A percentile compares a stretch with the other conserved stretches of the same genome.
phyloP scores from a whole-genome alignment of 106 monocot genomes.

The Posidonia australis region DNA sequence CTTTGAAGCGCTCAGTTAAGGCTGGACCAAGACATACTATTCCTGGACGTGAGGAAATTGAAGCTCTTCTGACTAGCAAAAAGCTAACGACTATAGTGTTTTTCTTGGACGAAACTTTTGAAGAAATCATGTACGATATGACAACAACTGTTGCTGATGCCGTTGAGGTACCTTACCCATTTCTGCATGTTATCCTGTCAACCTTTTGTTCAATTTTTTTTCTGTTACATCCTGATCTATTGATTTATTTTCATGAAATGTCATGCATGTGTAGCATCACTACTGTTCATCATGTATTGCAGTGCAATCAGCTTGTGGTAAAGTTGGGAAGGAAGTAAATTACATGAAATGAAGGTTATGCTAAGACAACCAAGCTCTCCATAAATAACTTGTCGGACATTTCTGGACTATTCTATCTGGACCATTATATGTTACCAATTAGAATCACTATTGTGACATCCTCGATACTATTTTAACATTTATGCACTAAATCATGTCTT shows the following conservation, averaged over 20 bases:
- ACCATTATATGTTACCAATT: no score
- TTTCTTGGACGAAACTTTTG: conserved; percentile 98
- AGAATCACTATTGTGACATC: no score
- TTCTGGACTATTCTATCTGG: no score
- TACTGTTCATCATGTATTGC: no score
- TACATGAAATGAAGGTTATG: no score
- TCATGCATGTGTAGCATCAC: background rate
- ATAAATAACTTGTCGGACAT: no score
- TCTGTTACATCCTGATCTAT: background rate
- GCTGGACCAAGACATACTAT: conserved; percentile 67
- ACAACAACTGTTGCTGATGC: conserved; percentile 96
- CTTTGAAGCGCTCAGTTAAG: conserved; percentile 75
- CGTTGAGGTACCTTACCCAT: conserved; percentile 53
- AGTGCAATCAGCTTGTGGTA: no score
- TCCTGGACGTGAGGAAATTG: conserved; percentile 93
- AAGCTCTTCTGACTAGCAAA: conserved; percentile 67
- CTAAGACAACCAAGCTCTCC: no score
- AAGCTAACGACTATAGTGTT: conserved; percentile 97
- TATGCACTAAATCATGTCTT: no score
- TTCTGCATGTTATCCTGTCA: conserved; percentile 3
- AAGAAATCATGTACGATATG: conserved; percentile 99
- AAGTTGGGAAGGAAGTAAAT: no score
- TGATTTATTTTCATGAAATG: background rate
- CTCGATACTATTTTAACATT: no score
- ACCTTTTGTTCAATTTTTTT: background rate